Base-by-base conservation (phyloP, 2,329 filamentous ascomycete genomes). In the Zopfia rhizophila region DNA sequence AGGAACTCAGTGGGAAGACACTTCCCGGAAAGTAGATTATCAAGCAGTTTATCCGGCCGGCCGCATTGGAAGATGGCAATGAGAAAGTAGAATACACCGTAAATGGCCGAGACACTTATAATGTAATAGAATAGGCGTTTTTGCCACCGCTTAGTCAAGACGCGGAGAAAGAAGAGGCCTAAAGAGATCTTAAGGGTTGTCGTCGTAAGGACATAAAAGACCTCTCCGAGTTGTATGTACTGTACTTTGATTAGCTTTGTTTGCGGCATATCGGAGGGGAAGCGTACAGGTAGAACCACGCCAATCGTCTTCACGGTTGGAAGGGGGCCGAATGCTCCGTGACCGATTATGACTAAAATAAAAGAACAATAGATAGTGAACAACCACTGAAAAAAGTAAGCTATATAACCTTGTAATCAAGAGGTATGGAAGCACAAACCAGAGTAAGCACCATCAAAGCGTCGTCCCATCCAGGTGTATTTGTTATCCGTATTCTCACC, bases 121-220 rank as follows among this genome's bases (percentile, higher is more conserved):
- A 66, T 56, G 4, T 41, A 42, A 17, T 62, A 42, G 47, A 68
- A 68, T 2, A 63, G 49, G 7, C 46, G 19, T 0, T 30, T 60
- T 55, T 70, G 66, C 66, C 67, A 70, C 10, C 42, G 54, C 25
- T 65, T 58, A 7, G 61, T 67, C 8, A 70, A 52, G 5, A 70
- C 54, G 13, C 67, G 63, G 1, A 70, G 56, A 32, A 70, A 70
- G 60, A 70, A 70, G 16, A 70, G 63, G 1, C 67, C 66, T 3
- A 70, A 50, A 2, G 67, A 69, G 10, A 69, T 59, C 53, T 81
- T 82, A 31, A 80, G 70, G 13, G 78, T 58, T 5, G 75, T 73
- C 5, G 76, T 79, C 1, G 76, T 74, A 48, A 80, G 68, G 18
- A 78, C 74, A 59, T 83, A 84, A 59, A 77, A 80, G 36, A 79